Base-by-base conservation (phyloP, 228 moss, liverwort and hornwort species). In the Sphagnum fallax region DNA sequence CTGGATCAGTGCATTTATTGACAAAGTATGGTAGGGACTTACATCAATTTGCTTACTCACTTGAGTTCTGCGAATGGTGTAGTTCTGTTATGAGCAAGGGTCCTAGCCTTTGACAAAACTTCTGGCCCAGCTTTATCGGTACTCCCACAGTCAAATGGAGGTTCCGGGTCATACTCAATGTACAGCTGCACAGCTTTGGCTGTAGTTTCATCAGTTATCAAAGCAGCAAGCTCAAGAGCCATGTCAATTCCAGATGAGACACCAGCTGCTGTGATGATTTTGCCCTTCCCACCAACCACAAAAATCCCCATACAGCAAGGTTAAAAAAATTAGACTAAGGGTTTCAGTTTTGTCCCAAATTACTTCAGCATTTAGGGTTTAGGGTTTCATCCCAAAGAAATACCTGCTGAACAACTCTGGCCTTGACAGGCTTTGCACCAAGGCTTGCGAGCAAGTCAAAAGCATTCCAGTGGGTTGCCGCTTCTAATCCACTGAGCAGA, bases 171-270 rank as follows among this genome's bases (percentile, higher is more conserved):
- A 62, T 90, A 95, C 75, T 95, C 94, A 5, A 95, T 52, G 16
- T 73, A 10, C 63, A 95, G 74, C 73, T 95, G 85, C 70, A 82
- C 77, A 60, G 81, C 75, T 69, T 92, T 92, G 5, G 90, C 90
- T 6, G 77, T 78, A 12, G 72, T 79, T 12, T 95, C 90, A 47
- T 83, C 79, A 1, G 83, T 65, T 32, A 90, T 67, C 8, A 95
- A 73, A 4, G 88, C 73, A 8, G 76, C 70, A 7, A 95, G 75
- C 66, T 76, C 77, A 53, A 95, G 70, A 4, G 82, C 92, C 94
- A 92, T 87, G 80, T 95, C 94, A 16, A 92, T 88, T 8, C 87
- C 92, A 6, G 94, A 77, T 7, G 94, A 92, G 4, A 90, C 86
- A 48, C 94, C 94, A 1, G 78, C 90, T 15, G 94, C 77, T 16